Evolutionary conservation across 176 grass and related monocot genomes (phyloP).

Genomic region (Panicum miliaceum): DNA sequence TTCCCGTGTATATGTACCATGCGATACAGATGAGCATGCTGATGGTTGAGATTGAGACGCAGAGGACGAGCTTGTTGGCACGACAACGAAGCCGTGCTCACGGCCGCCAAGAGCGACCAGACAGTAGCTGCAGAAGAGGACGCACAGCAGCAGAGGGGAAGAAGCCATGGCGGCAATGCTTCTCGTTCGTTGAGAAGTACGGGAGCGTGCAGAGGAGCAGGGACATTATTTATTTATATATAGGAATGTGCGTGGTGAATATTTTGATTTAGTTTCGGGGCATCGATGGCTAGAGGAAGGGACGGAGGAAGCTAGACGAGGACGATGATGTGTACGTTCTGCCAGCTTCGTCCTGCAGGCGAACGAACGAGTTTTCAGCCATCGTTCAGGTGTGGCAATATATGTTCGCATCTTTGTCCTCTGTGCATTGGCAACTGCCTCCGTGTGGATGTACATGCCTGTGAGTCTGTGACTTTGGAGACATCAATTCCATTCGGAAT

Average conservation of each 20-base stretch:
- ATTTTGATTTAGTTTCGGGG: not conserved
- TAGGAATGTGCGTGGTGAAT: not conserved
- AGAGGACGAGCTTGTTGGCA: not conserved
- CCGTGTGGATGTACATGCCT: not conserved
- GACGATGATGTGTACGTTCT: not conserved
- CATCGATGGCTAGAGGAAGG: not conserved
- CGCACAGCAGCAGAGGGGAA: not conserved
- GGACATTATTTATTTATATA: constrained; percentile 12
- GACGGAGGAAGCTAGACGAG: not conserved
- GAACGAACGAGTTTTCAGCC: not conserved
- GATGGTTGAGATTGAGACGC: not conserved
- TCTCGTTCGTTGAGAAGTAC: too few species aligned
- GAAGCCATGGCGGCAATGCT: not conserved
- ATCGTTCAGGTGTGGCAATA: not conserved
- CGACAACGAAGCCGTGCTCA: not conserved
- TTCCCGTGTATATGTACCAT: not conserved
- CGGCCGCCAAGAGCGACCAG: not conserved
- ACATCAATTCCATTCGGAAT: not conserved
- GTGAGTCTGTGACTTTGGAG: not conserved
- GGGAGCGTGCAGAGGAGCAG: not conserved
- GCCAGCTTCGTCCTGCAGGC: not conserved
- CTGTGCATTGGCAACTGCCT: not conserved
- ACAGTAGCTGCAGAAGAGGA: not conserved
- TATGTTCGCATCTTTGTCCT: not conserved
- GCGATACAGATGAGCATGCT: constrained; percentile 1